phyloP scores from a whole-genome alignment of 2,329 filamentous ascomycete species.

The Neurospora sp. region DNA sequence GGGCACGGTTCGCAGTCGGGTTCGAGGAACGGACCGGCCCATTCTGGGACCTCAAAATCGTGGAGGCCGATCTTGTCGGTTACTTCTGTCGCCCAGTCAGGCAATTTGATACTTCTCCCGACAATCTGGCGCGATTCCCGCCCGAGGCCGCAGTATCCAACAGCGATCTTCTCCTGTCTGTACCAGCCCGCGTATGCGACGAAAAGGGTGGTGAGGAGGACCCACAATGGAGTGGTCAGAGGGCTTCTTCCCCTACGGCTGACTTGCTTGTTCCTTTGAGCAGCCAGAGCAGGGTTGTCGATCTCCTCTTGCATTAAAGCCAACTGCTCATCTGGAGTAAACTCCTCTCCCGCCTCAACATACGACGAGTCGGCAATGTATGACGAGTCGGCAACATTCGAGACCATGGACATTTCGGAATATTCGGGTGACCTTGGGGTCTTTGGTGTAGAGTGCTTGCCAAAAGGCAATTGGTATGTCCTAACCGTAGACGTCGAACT shows the following conservation, averaged over 20 bases:
- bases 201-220: slow-evolving; percentile 61
- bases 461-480: neutral
- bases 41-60: slow-evolving; percentile 57
- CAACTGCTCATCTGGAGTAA: slow-evolving; percentile 82
- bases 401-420: neutral
- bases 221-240: slow-evolving; percentile 56
- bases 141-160: slow-evolving; percentile 88
- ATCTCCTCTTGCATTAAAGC: slow-evolving; percentile 65
- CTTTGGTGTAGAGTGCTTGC: neutral
- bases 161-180: slow-evolving; percentile 88
- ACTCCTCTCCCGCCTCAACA: slow-evolving; percentile 76
- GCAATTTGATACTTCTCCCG: slow-evolving; percentile 34
- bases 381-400: neutral
- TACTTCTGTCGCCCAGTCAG: slow-evolving; percentile 28
- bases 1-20: slow-evolving; percentile 88
- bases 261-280: slow-evolving; percentile 33
- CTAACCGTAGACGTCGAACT: neutral
- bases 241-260: slow-evolving; percentile 31
- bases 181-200: slow-evolving; percentile 73
- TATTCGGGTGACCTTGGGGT: neutral
- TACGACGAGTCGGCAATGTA: neutral
- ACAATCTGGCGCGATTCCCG: slow-evolving; percentile 45
- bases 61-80: slow-evolving; percentile 36
- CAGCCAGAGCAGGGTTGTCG: slow-evolving; percentile 38
- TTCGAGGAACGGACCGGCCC: slow-evolving; percentile 57